Percentiles rank a stretch among this genome's conserved stretches.
These are phyloP conservation scores for Colletotrichum sojae DNA, from an alignment of 2,329 filamentous ascomycete genomes.

Conservation along the genomic window DNA sequence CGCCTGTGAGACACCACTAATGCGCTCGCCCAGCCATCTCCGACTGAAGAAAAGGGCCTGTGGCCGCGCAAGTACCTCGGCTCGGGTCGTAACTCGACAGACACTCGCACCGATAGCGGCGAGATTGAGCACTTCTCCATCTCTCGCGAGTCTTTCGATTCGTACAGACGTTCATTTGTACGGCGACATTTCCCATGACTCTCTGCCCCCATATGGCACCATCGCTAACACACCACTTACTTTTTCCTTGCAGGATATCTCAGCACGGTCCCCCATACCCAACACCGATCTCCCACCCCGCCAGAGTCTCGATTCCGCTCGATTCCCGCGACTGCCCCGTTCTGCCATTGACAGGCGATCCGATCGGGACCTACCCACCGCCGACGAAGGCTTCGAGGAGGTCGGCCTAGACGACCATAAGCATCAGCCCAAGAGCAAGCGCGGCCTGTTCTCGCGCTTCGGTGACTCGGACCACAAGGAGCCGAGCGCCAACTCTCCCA, in stretches of 20 bases:
- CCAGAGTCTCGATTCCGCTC: conserved; percentile 84
- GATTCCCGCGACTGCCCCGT: conserved; percentile 73
- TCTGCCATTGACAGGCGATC: conserved; percentile 71
- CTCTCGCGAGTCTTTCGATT: conserved; percentile 96
- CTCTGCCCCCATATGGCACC: neutral
- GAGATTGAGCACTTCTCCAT: conserved; percentile 96
- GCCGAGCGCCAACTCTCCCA: conserved; percentile 50
- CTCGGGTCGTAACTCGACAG: conserved; percentile 66
- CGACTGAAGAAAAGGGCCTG: conserved; percentile 84
- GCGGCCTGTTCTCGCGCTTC: conserved; percentile 85
- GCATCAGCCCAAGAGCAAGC: conserved; percentile 61
- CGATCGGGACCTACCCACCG: conserved; percentile 73
- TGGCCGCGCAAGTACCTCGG: conserved; percentile 74
- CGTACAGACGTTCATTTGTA: conserved; percentile 96
- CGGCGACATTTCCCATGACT: conserved; percentile 51
- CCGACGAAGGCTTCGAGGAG: conserved; percentile 88
- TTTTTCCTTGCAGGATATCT: conserved; percentile 79
- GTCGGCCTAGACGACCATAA: conserved; percentile 87
- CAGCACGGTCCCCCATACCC: conserved; percentile 83
- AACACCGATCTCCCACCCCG: conserved; percentile 74
- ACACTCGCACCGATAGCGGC: conserved; percentile 71
- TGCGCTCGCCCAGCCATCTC: conserved; percentile 77
- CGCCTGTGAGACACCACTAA: conserved; percentile 45
- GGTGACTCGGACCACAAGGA: conserved; percentile 68
- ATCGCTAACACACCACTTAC: neutral